These are phyloP conservation scores for Leptographium radiaticola DNA, from an alignment of 2,329 filamentous ascomycete genomes.

Conservation along the genomic window DNA sequence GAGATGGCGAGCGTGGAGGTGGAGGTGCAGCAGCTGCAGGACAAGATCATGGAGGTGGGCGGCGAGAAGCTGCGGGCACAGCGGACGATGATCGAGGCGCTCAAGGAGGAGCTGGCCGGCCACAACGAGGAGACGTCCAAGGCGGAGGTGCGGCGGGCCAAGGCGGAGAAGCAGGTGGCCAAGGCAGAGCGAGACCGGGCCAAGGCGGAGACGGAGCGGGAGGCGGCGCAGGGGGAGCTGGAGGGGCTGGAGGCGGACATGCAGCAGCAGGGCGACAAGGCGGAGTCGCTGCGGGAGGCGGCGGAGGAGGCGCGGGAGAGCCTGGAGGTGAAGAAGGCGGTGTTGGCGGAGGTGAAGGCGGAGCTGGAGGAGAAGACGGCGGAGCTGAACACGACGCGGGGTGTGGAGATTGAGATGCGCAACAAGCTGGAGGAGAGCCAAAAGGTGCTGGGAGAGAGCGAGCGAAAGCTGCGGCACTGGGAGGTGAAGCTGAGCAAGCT, in stretches of 20 bases:
- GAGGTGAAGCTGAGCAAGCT: constrained; percentile 81
- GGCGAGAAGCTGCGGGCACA: constrained; percentile 85
- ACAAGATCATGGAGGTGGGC: constrained; percentile 97
- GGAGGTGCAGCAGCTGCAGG: constrained; percentile 84
- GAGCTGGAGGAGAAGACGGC: constrained; percentile 77
- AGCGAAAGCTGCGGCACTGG: constrained; percentile 76
- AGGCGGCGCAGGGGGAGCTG: constrained; percentile 56
- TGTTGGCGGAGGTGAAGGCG: constrained; percentile 65
- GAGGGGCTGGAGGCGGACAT: constrained; percentile 70
- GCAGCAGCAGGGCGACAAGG: constrained; percentile 60
- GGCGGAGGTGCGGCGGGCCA: constrained; percentile 77
- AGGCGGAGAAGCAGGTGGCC: constrained; percentile 80
- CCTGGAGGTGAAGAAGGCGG: constrained; percentile 65
- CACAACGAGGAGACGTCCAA: constrained; percentile 72
- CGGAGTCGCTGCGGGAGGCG: constrained; percentile 56
- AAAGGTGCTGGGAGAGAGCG: constrained; percentile 75
- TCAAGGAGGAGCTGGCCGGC: constrained; percentile 74
- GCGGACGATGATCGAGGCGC: constrained; percentile 76
- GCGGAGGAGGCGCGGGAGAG: constrained; percentile 75
- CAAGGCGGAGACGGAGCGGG: constrained; percentile 69
- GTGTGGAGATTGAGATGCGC: constrained; percentile 91
- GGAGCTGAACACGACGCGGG: constrained; percentile 79
- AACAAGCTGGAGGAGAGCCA: constrained; percentile 96
- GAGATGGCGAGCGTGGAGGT: constrained; percentile 85
- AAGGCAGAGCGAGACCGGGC: constrained; percentile 77